These are phyloP conservation scores for Hanseniaspora nectarophila DNA, from an alignment of 805 yeast genomes.

Conservation along the genomic window DNA sequence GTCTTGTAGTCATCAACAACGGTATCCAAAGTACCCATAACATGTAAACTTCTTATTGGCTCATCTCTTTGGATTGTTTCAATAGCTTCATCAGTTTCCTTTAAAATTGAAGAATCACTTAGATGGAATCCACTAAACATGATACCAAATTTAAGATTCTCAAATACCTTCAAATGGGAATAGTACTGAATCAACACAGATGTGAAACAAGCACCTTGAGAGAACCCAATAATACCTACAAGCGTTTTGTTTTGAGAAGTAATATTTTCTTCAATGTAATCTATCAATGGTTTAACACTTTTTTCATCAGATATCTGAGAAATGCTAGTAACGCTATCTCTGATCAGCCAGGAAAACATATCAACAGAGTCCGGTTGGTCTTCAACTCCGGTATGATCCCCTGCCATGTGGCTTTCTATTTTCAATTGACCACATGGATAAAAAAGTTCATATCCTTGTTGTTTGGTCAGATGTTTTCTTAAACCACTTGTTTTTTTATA, in stretches of 20 bases:
- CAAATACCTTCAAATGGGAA: slow-evolving; percentile 29
- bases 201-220: slow-evolving; percentile 84
- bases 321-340: slow-evolving; percentile 31
- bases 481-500: slow-evolving; percentile 78
- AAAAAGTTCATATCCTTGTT: slow-evolving; percentile 49
- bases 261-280: slow-evolving; percentile 44
- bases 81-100: slow-evolving; percentile 14
- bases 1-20: slow-evolving; percentile 67
- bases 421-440: slow-evolving; percentile 66
- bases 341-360: slow-evolving; percentile 59
- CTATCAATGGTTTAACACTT: slow-evolving; percentile 32
- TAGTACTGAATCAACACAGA: slow-evolving; percentile 48
- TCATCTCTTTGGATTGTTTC: slow-evolving; percentile 20
- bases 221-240: slow-evolving; percentile 69
- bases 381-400: slow-evolving; percentile 25
- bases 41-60: slow-evolving; percentile 45
- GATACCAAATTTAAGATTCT: slow-evolving; percentile 50
- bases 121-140: slow-evolving; percentile 55
- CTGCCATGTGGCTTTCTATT: slow-evolving; percentile 32
- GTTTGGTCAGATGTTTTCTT: slow-evolving; percentile 50
- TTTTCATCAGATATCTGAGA: slow-evolving; percentile 23
- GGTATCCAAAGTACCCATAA: slow-evolving; percentile 78
- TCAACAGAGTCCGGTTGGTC: slow-evolving; percentile 52
- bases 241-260: slow-evolving; percentile 42
- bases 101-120: slow-evolving; percentile 19